A percentile compares a stretch with the other conserved stretches of the same genome.
These are phyloP conservation scores for Aurantiochytrium sp. DNA, from an alignment of 108 stramenopile species.

Conservation along the genomic window DNA sequence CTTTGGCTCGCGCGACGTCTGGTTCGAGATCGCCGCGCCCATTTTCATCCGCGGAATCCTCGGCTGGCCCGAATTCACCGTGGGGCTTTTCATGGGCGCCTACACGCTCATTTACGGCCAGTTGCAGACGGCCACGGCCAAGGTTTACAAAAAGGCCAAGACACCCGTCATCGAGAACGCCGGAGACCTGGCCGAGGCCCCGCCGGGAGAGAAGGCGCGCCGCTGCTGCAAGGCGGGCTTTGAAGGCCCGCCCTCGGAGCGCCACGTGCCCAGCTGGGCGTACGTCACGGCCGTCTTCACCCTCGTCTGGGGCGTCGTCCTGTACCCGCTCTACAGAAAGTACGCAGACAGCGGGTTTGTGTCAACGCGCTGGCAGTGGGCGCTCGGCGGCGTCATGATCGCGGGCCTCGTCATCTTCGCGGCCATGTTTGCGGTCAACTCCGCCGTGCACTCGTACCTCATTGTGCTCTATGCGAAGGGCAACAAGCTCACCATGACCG, in stretches of 20 bases:
- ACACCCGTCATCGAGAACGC: background rate
- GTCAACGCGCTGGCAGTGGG: background rate
- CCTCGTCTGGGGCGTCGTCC: background rate
- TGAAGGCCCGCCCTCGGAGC: background rate
- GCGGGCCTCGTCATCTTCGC: constrained; percentile 72
- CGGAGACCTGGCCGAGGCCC: background rate
- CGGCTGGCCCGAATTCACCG: constrained; percentile 58
- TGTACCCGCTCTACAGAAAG: background rate
- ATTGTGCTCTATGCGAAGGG: constrained; percentile 84
- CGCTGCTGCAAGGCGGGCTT: background rate
- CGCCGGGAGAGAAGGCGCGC: background rate
- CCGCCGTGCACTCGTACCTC: constrained; percentile 81
- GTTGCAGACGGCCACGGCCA: constrained; percentile 85
- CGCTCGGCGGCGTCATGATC: constrained; percentile 65
- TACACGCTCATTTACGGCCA: constrained; percentile 91
- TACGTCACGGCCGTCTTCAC: background rate
- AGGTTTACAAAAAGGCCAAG: constrained; percentile 64
- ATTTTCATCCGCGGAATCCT: constrained; percentile 34
- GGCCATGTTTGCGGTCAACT: constrained; percentile 83
- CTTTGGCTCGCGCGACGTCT: constrained; percentile 85
- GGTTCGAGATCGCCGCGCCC: constrained; percentile 83
- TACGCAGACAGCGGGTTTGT: constrained; percentile 61
- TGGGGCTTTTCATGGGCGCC: constrained; percentile 82
- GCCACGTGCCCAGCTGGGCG: background rate
- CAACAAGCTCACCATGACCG: constrained; percentile 81